Evolutionary conservation across 2,329 filamentous ascomycete genomes (phyloP), one percentile per base, ranked within the genome.

Genomic region (Penicillium sp.): DNA sequence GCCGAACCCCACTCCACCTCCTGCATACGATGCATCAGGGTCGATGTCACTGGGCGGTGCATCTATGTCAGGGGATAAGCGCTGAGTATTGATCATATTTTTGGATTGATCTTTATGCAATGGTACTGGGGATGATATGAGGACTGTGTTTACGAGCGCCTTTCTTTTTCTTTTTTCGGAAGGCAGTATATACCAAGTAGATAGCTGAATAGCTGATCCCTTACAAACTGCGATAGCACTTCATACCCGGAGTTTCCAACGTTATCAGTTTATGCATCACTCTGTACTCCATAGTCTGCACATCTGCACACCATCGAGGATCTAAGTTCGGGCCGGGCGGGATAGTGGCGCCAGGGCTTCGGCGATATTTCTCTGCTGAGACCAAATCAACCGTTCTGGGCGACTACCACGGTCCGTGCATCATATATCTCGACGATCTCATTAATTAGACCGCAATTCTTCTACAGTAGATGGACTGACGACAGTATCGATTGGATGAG

Each of bases 1-100:
- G 4, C 63, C 68, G 2, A 66, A 52, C 41, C 64, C 67, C 28
- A 71, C 70, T 15, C 71, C 71, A 12, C 71, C 71, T 20, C 71
- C 71, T 25, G 69, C 70, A 25, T 73, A 73, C 47, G 68, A 66
- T 31, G 65, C 68, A 23, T 50, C 65, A 25, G 65, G 64, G 20
- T 72, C 68, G 6, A 54, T 55, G 27, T 69, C 68, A 6, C 53
- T 72, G 25, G 62, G 65, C 6, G 67, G 63, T 3, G 60, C 62
- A 25, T 46, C 63, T 3, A 63, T 66, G 63, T 55, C 64, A 29
- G 64, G 66, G 48, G 60, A 59, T 6, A 71, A 70, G 57, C 61
- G 62, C 43, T 69, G 59, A 50, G 39, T 25, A 5, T 27, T 24
- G 23, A 20, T 8, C n/a, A 40, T 37, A 20, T 37, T 20, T 10